Conservation (phyloP, 495 filamentous ascomycete genomes). For the Annulohypoxylon nitens region DNA sequence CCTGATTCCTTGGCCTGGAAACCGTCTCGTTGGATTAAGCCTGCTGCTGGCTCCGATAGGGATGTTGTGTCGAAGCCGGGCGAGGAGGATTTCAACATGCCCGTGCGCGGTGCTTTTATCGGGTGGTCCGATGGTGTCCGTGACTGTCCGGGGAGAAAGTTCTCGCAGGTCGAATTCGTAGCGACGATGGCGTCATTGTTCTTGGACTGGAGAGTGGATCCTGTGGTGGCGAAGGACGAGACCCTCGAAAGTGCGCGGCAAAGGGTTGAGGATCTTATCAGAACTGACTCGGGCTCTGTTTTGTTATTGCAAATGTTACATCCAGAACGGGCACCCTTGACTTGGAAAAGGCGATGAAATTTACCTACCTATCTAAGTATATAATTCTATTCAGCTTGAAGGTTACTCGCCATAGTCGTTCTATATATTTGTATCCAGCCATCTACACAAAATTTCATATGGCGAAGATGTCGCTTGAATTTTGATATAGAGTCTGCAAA, state of each 20-base stretch:
- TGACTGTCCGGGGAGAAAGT: conserved; percentile 65
- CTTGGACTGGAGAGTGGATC: conserved; percentile 51
- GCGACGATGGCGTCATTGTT: conserved; percentile 62
- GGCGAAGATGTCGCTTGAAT: no score
- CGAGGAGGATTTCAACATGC: conserved; percentile 50
- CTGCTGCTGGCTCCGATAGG: neutral
- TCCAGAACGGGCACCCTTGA: conserved; percentile 33
- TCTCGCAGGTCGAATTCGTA: conserved; percentile 68
- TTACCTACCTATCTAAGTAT: no score
- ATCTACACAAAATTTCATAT: no score
- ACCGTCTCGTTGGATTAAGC: conserved; percentile 52
- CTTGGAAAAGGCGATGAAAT: conserved; percentile 8
- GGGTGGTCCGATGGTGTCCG: conserved; percentile 64
- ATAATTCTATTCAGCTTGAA: no score
- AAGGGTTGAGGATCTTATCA: conserved; percentile 50
- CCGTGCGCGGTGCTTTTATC: conserved; percentile 56
- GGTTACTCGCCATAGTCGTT: no score
- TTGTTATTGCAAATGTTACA: conserved; percentile 59
- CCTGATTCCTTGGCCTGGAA: conserved; percentile 51
- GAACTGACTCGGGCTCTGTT: conserved; percentile 52
- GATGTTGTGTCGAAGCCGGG: conserved; percentile 2
- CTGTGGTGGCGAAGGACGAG: conserved; percentile 50
- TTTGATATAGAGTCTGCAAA: no score
- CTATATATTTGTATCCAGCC: no score
- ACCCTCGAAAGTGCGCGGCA: conserved; percentile 47